Evolutionary conservation across 352 stramenopile species (phyloP).

Genomic region (Phytophthora parvispora): DNA sequence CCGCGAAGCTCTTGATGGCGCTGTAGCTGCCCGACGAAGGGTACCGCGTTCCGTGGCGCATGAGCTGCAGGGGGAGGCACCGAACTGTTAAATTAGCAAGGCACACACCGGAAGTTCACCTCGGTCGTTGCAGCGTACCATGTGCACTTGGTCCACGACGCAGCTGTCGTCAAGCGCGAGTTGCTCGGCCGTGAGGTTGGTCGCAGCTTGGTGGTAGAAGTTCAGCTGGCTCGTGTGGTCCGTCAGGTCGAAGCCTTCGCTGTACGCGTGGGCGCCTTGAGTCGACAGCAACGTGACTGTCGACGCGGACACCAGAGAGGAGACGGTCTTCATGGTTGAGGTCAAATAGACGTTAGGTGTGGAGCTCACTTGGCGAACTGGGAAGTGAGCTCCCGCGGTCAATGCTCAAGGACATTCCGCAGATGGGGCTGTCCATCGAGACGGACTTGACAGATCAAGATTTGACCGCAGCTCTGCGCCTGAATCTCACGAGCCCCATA

Average conservation of each 20-base stretch:
- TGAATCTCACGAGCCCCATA: not conserved
- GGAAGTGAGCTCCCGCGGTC: constrained; percentile 30
- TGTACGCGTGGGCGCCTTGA: constrained; percentile 33
- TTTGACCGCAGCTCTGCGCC: not conserved
- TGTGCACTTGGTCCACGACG: constrained; percentile 61
- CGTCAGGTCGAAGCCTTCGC: constrained; percentile 56
- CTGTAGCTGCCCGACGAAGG: constrained; percentile 63
- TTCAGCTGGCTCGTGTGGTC: constrained; percentile 73
- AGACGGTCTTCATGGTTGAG: constrained; percentile 56
- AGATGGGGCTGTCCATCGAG: constrained; percentile 1
- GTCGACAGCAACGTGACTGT: constrained; percentile 8
- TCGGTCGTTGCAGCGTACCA: constrained; percentile 9
- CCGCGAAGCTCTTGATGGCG: constrained; percentile 38
- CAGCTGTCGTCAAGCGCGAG: constrained; percentile 51
- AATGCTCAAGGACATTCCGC: not conserved
- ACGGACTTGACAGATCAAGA: not conserved
- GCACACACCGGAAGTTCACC: not conserved
- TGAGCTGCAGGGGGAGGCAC: constrained; percentile 23
- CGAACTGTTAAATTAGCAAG: not conserved
- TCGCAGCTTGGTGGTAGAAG: constrained; percentile 63
- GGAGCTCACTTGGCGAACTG: constrained; percentile 26
- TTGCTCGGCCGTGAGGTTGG: constrained; percentile 44
- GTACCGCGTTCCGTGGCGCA: constrained; percentile 70
- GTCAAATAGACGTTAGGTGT: no score
- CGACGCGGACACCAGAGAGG: constrained; percentile 18